phyloP scores from a whole-genome alignment of 306 rosid species.

The Ziziphus jujuba region DNA sequence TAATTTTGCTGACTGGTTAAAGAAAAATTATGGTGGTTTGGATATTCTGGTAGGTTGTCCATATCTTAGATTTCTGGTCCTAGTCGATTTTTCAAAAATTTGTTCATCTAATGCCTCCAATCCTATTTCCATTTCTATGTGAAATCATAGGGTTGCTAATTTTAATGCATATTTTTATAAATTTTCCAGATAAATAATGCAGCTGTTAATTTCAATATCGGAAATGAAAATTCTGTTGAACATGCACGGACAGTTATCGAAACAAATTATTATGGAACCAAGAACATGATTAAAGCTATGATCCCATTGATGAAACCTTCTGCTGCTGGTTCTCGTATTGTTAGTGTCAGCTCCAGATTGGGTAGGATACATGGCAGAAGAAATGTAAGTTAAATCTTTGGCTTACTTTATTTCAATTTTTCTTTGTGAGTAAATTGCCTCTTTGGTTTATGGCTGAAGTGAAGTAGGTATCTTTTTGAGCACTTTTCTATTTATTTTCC shows the following conservation, averaged over 20 bases:
- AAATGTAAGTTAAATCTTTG: slow-evolving; percentile 50
- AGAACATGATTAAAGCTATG: slow-evolving; percentile 75
- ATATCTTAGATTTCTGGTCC: not conserved
- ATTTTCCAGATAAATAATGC: slow-evolving; percentile 77
- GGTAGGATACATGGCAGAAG: slow-evolving; percentile 79
- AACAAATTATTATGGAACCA: slow-evolving; percentile 77
- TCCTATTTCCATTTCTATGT: not conserved
- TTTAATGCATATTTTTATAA: not conserved
- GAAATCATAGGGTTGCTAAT: not conserved
- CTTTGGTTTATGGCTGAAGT: not conserved
- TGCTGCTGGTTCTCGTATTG: slow-evolving; percentile 65
- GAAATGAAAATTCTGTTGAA: slow-evolving; percentile 72
- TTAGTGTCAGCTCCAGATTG: slow-evolving; percentile 81
- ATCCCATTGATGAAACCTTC: slow-evolving; percentile 85
- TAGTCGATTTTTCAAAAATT: not conserved
- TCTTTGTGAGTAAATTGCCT: not conserved
- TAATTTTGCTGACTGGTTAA: slow-evolving; percentile 62
- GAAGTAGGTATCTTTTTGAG: not conserved
- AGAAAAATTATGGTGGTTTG: slow-evolving; percentile 72
- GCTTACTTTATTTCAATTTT: not conserved
- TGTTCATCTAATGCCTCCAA: not conserved
- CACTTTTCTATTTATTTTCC: not conserved
- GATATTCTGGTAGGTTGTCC: slow-evolving; percentile 66
- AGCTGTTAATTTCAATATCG: slow-evolving; percentile 83
- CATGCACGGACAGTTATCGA: slow-evolving; percentile 56